Evolutionary conservation across 164 flowering plant genomes (phyloP).

Genomic region (Macadamia integrifolia): DNA sequence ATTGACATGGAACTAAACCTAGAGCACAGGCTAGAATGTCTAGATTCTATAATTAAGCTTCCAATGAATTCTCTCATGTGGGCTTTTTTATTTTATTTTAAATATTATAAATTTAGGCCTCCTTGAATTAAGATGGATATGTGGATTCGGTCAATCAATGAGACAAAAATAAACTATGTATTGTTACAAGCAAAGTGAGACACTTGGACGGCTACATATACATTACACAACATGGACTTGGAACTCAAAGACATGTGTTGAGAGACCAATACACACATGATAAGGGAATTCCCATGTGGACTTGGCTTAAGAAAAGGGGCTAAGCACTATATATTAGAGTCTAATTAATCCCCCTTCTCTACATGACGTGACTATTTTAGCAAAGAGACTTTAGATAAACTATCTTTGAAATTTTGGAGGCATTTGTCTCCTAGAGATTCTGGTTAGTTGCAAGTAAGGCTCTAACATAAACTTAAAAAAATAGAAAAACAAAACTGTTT

Average conservation of each 20-base stretch:
- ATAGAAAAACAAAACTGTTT: neutral
- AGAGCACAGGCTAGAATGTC: slow-evolving; percentile 41
- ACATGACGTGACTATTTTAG: slow-evolving; percentile 25
- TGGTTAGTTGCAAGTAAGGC: slow-evolving; percentile 9
- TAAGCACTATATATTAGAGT: neutral
- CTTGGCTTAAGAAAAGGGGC: slow-evolving; percentile 8
- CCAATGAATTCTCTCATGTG: slow-evolving; percentile 12
- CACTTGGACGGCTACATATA: slow-evolving; percentile 33
- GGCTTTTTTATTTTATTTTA: neutral
- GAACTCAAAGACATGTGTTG: slow-evolving; percentile 22
- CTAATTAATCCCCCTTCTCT: neutral
- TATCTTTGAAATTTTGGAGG: slow-evolving; percentile 28
- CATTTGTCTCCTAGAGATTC: slow-evolving; percentile 21
- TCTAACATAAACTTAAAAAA: neutral
- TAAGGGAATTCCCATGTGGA: neutral
- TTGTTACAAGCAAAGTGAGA: slow-evolving; percentile 28
- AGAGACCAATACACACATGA: slow-evolving; percentile 44
- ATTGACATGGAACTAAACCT: slow-evolving; percentile 31
- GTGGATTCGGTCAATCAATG: slow-evolving; percentile 34
- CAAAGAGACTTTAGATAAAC: slow-evolving; percentile 21
- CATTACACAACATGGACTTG: slow-evolving; percentile 23
- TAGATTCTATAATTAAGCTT: slow-evolving; percentile 4
- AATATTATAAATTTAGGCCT: slow-evolving; percentile 3
- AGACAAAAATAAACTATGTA: slow-evolving; percentile 32
- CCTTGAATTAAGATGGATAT: slow-evolving; percentile 28